Evolutionary conservation across 345 rosid species (phyloP), one percentile per base, ranked within the genome.

Genomic region (Rubroshorea leprosula): DNA sequence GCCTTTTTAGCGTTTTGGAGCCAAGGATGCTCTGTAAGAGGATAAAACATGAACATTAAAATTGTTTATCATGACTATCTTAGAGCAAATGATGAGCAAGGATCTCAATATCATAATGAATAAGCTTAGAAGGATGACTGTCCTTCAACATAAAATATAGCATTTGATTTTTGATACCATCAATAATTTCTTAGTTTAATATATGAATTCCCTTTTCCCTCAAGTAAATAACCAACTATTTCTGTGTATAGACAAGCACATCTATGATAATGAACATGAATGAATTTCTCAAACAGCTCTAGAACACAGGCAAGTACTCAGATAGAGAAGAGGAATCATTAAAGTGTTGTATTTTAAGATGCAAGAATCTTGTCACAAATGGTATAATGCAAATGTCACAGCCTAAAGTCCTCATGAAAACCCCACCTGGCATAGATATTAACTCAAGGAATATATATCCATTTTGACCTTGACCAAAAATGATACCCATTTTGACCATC

Each of bases 1-100:
- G 95, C 96, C 64, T 90, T 94, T 76, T 84, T 94, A 38, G 99
- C 99, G 74, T 94, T 94, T 74, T 79, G 95, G 77, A 94, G 85
- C 99, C 97, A 94, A 41, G 95, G 76, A 72, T 94, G 99, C 82
- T 87, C 99, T 90, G 73, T n/a, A 58, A 54, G 53, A 57, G 66
- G 55, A 62, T 4, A 45, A 27, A 38, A 60, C 25, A 63, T 68
- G 62, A 57, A 39, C 11, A 54, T 22, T 52, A 43, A 22, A 7
- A 56, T 22, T 56, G 31, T 20, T 50, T 22, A 50, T 10, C 38
- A 22, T 27, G 25, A 47, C 46, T 24, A 35, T 45, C 15, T 17
- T 46, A 31, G 55, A 18, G 48, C 18, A 62, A 61, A 24, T 19
- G 15, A 51, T n/a, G 14, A 38, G 22, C 57, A 58, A 12, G 9